Evolutionary conservation across 164 flowering plant genomes (phyloP).

Genomic region (Kalanchoe fedtschenkoi): DNA sequence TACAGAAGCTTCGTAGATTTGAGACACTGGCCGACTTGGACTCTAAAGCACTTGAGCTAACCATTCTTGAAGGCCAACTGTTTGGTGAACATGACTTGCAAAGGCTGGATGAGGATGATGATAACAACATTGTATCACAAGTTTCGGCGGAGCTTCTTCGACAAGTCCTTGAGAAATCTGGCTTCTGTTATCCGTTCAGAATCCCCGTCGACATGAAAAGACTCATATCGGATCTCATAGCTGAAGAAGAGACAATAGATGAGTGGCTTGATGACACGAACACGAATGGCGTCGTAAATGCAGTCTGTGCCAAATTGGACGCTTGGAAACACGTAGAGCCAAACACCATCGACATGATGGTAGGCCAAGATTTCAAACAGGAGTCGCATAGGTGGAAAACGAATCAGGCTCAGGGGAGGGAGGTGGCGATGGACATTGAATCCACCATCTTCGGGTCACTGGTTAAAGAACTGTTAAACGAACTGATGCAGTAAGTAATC

Average conservation of each 20-base stretch:
- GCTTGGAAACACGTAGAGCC: slow-evolving; percentile 53
- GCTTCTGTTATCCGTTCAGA: slow-evolving; percentile 2
- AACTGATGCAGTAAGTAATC: slow-evolving; percentile 17
- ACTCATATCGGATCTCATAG: slow-evolving; percentile 44
- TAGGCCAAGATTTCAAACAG: slow-evolving; percentile 45
- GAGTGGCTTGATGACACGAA: slow-evolving; percentile 9
- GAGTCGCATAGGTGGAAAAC: slow-evolving; percentile 44
- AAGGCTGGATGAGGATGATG: slow-evolving; percentile 7
- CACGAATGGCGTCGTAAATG: slow-evolving; percentile 19
- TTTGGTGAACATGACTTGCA: not conserved
- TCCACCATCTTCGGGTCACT: slow-evolving; percentile 32
- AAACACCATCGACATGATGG: slow-evolving; percentile 79
- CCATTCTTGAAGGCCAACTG: slow-evolving; percentile 27
- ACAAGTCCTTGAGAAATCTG: slow-evolving; percentile 19
- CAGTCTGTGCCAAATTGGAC: slow-evolving; percentile 44
- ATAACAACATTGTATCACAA: slow-evolving; percentile 13
- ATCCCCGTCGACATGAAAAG: slow-evolving; percentile 39
- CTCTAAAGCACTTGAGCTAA: slow-evolving; percentile 61
- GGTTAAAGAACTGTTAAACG: slow-evolving; percentile 43
- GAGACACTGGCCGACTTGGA: slow-evolving; percentile 61
- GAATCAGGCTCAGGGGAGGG: slow-evolving; percentile 22
- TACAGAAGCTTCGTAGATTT: slow-evolving; percentile 56
- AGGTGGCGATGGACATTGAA: slow-evolving; percentile 36
- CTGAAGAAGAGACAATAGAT: slow-evolving; percentile 29
- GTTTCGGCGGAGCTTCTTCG: slow-evolving; percentile 8